phyloP scores from a whole-genome alignment of 176 grass and related monocot species.

The Carex kokanica region DNA sequence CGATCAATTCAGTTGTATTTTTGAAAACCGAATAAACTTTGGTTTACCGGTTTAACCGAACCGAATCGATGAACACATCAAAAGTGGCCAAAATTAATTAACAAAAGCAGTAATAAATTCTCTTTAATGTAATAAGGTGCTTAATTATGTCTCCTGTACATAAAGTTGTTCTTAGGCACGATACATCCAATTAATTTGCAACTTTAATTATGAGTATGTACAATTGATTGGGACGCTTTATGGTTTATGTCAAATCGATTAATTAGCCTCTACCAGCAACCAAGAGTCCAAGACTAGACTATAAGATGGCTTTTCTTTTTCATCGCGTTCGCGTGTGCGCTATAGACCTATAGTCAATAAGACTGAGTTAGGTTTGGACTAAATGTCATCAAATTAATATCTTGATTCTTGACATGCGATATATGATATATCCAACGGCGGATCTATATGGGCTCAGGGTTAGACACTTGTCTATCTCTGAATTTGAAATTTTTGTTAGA shows the following conservation, averaged over 20 bases:
- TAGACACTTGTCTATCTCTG: too few relatives aligned
- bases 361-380: background rate
- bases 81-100: background rate
- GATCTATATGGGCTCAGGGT: too few relatives aligned
- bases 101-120: background rate
- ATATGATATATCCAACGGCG: too few relatives aligned
- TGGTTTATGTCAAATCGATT: background rate
- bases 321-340: background rate
- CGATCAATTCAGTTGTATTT: too few relatives aligned
- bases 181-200: background rate
- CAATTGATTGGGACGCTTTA: background rate
- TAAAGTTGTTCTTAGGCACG: background rate
- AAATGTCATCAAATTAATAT: slow-evolving; percentile 1
- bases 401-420: background rate
- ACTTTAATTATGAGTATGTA: background rate
- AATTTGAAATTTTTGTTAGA: too few relatives aligned
- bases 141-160: background rate
- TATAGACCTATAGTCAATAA: too few relatives aligned
- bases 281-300: background rate
- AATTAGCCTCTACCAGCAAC: background rate
- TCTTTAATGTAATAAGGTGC: background rate
- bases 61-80: background rate
- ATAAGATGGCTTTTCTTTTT: background rate
- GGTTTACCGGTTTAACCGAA: too few relatives aligned
- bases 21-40: too few relatives aligned